phyloP scores from a whole-genome alignment of 306 rosid species.

The Parietaria judaica region DNA sequence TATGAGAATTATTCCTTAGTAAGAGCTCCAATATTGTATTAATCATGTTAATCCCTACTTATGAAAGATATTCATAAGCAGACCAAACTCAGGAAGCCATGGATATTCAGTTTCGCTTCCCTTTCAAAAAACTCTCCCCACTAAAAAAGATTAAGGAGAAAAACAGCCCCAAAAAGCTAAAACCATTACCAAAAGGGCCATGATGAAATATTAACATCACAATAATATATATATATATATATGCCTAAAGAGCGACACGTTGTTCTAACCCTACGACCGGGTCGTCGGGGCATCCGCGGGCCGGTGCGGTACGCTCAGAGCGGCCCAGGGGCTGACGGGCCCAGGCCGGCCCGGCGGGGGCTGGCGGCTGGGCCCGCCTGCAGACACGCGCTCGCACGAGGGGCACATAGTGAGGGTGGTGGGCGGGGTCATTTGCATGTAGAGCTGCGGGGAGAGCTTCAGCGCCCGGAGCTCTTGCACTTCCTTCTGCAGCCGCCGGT shows the following conservation, averaged over 20 bases:
- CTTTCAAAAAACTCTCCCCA: slow-evolving; percentile 10
- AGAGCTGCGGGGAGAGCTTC: slow-evolving; percentile 75
- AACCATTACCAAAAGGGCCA: slow-evolving; percentile 4
- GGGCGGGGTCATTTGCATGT: slow-evolving; percentile 92
- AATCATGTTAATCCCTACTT: slow-evolving; percentile 4
- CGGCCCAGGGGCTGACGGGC: slow-evolving; percentile 59
- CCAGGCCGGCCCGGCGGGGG: slow-evolving; percentile 17
- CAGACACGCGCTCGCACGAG: slow-evolving; percentile 72
- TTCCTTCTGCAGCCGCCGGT: slow-evolving; percentile 78
- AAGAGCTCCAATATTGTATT: background rate
- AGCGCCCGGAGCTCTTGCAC: slow-evolving; percentile 90
- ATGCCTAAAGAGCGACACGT: too few species aligned
- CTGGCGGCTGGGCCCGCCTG: slow-evolving; percentile 15
- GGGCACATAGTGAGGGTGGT: slow-evolving; percentile 98
- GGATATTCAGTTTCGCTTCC: background rate
- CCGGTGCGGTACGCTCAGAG: slow-evolving; percentile 36
- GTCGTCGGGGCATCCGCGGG: slow-evolving; percentile 18
- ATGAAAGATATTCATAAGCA: background rate
- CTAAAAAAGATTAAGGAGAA: background rate
- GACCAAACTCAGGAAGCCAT: too few species aligned
- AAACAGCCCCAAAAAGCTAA: slow-evolving; percentile 9
- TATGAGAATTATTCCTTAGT: background rate
- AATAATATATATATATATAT: too few species aligned
- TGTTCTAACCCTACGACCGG: background rate
- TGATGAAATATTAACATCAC: background rate